Percentiles rank a stretch among this genome's conserved stretches.
Evolutionary conservation across 2,329 filamentous ascomycete species (phyloP).

Genomic region (Hypoxylon sp.): DNA sequence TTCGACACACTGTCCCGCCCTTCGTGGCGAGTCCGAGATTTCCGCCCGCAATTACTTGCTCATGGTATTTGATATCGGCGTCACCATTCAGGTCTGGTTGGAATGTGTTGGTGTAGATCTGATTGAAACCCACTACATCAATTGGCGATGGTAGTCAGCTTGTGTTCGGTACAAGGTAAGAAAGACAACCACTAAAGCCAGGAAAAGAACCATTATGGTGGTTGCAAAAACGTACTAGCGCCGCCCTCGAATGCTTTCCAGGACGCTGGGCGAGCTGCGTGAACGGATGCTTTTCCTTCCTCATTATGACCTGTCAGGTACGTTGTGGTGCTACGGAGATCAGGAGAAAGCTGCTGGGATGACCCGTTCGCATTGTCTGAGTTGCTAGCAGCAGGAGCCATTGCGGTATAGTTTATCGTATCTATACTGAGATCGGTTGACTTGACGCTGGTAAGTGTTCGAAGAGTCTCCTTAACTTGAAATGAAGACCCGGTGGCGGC

Average conservation of each 20-base stretch:
- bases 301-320: conserved; percentile 44
- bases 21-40: conserved; percentile 50
- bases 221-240: conserved; percentile 29
- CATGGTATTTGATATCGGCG: conserved; percentile 52
- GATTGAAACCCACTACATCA: conserved; percentile 49
- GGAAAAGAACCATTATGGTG: background rate
- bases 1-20: conserved; percentile 50
- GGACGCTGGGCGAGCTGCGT: conserved; percentile 41
- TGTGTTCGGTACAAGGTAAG: background rate
- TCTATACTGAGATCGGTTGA: too few species aligned
- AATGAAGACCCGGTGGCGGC: too few species aligned
- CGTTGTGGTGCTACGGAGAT: conserved; percentile 37
- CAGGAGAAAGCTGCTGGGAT: conserved; percentile 25
- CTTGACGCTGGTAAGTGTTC: too few species aligned
- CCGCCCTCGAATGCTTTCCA: conserved; percentile 47
- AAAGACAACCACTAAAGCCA: background rate
- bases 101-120: conserved; percentile 54
- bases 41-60: conserved; percentile 47
- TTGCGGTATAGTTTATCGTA: too few species aligned
- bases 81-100: conserved; percentile 52
- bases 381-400: too few species aligned
- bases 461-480: too few species aligned
- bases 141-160: background rate
- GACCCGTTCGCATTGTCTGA: too few species aligned
- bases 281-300: conserved; percentile 49